Evolutionary conservation across 192 early-diverging fungal species (phyloP).

Genomic region (Coemansia furcata): DNA sequence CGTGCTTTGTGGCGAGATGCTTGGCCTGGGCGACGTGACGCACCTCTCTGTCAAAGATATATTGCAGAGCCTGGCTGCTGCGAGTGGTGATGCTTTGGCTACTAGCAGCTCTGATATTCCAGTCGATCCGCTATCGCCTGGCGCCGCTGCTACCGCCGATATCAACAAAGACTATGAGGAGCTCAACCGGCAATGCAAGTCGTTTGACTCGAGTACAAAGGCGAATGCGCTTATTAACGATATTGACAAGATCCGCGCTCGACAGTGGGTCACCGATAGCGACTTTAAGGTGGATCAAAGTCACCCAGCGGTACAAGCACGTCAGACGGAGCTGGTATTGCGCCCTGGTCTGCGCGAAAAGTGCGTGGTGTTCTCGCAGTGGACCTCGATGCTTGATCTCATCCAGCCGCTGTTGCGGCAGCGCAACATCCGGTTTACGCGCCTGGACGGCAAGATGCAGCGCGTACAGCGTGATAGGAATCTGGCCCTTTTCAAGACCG

Average conservation of each 20-base stretch:
- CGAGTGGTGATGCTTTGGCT: not conserved
- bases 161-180: constrained; percentile 19
- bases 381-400: constrained; percentile 79
- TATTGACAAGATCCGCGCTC: constrained; percentile 34
- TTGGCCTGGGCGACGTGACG: constrained; percentile 19
- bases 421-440: constrained; percentile 59
- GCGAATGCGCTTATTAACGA: constrained; percentile 22
- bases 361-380: constrained; percentile 94
- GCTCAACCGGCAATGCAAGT: constrained; percentile 32
- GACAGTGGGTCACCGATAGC: constrained; percentile 31
- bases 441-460: constrained; percentile 79
- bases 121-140: not conserved
- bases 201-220: constrained; percentile 47
- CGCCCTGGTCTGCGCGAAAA: constrained; percentile 56
- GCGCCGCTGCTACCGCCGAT: not conserved
- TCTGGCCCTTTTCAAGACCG: constrained; percentile 61
- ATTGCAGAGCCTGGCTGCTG: not conserved
- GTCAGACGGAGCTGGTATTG: constrained; percentile 18
- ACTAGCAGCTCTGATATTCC: not conserved
- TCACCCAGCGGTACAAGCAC: constrained; percentile 29
- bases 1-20: constrained; percentile 39
- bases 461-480: constrained; percentile 61
- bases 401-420: constrained; percentile 57
- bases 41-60: constrained; percentile 19
- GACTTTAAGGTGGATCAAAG: constrained; percentile 39